Conservation (phyloP, 164 flowering plant genomes). For the Akebia trifoliata region DNA sequence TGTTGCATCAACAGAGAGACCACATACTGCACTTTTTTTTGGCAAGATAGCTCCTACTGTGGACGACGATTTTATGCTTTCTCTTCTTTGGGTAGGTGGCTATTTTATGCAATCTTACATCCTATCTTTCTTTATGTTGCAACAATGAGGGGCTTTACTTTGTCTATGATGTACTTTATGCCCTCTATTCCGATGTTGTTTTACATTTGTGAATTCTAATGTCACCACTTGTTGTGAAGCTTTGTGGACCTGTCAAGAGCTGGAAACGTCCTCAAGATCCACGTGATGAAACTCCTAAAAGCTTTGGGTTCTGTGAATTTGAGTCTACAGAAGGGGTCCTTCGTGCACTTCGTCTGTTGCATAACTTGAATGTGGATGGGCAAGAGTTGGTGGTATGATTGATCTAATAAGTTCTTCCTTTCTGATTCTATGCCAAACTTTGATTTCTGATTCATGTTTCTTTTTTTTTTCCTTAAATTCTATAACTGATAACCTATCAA, state of each 20-base stretch:
- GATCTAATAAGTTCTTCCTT: background rate
- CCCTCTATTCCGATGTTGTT: no score
- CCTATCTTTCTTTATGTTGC: no score
- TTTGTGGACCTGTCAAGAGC: slow-evolving; percentile 96
- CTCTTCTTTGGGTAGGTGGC: slow-evolving; percentile 67
- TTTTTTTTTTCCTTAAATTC: slow-evolving; percentile 3
- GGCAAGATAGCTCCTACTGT: slow-evolving; percentile 86
- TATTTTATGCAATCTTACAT: no score
- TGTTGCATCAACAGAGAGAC: slow-evolving; percentile 78
- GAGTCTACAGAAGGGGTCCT: slow-evolving; percentile 98
- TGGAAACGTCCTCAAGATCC: slow-evolving; percentile 96
- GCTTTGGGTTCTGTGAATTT: slow-evolving; percentile 96
- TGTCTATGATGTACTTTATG: no score
- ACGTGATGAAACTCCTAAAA: slow-evolving; percentile 64
- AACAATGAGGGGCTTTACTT: no score
- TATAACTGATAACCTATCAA: no score
- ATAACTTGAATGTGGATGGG: slow-evolving; percentile 82
- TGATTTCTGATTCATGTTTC: no score
- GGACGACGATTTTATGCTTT: slow-evolving; percentile 81
- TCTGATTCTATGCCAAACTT: background rate
- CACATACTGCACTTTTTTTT: slow-evolving; percentile 88
- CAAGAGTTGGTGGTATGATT: slow-evolving; percentile 86
- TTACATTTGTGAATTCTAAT: slow-evolving; percentile 4
- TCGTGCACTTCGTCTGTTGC: slow-evolving; percentile 80
- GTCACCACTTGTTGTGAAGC: slow-evolving; percentile 35